Base-by-base conservation (phyloP, 495 filamentous ascomycete genomes). In the Lophiotrema nucula region DNA sequence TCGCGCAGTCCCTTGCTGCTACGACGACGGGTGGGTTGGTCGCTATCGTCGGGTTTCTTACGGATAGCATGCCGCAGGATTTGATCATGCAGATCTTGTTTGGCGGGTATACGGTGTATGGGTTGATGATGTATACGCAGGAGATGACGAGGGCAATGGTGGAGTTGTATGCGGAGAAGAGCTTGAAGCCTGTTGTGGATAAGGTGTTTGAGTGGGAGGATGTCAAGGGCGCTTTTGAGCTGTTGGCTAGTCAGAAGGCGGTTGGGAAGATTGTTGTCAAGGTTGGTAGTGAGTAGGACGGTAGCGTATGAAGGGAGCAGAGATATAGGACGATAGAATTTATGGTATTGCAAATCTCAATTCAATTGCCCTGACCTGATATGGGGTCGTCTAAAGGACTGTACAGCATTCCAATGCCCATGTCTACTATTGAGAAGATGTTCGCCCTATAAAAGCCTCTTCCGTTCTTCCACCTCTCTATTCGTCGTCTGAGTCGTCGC, bases 171-270 rank as follows among this genome's bases (percentile, higher is more conserved):
- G 31, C 8, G 60, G 58, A 74, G 19, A 76, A 79, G 63, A 79
- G 81, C 70, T 81, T 62, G 13, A 43, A 47, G 27, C 59, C 79
- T 0, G 74, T 85, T 38, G 66, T 85, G 49, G 78, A 71, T 51
- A 68, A 76, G 50, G 60, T 85, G 28, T 83, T 82, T 62, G 69
- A 77, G 12, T 83, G 83, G 19, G 70, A 68, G 3, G 86, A 88
- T 56, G 80, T 67, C 1, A 37, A 31, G 46, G 47, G 19, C 24
- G 60, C 60, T 2, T 58, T 58, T 51, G 47, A 45, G 37, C 37
- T 37, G 54, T 23, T 64, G 25, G 43, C 12, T 3, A 22, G 38
- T n/a, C 12, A 39, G 24, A 37, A 12, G 5, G 53, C 46, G 16
- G 60, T 64, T 23, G 60, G 60, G 10, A 64, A 58, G 39, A 48